Evolutionary conservation across 2,329 filamentous ascomycete genomes (phyloP).

Genomic region (Ophiocordyceps camponoti-rufipedis): DNA sequence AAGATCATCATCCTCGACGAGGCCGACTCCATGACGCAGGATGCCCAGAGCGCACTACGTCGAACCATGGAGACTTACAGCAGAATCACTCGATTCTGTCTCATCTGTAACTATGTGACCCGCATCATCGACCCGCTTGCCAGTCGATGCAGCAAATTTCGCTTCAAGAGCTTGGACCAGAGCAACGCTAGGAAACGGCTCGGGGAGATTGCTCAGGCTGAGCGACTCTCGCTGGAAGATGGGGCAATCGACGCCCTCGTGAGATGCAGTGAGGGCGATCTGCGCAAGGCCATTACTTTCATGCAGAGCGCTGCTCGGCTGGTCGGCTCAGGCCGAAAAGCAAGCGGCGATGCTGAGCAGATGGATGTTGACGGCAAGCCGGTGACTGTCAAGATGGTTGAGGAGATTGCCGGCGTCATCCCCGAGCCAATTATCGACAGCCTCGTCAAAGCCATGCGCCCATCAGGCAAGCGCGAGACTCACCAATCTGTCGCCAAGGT

Average conservation of each 20-base stretch:
- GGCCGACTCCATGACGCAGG: slow-evolving; percentile 97
- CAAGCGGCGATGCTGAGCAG: slow-evolving; percentile 35
- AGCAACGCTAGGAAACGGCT: slow-evolving; percentile 64
- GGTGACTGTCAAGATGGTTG: slow-evolving; percentile 63
- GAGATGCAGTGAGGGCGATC: slow-evolving; percentile 76
- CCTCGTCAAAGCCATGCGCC: slow-evolving; percentile 60
- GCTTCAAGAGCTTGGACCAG: slow-evolving; percentile 91
- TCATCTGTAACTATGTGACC: slow-evolving; percentile 98
- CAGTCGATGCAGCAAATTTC: slow-evolving; percentile 85
- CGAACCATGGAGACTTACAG: slow-evolving; percentile 97
- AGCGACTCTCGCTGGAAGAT: slow-evolving; percentile 57
- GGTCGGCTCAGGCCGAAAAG: slow-evolving; percentile 46
- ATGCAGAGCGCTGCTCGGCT: slow-evolving; percentile 85
- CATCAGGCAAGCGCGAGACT: slow-evolving; percentile 40
- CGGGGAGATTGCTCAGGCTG: slow-evolving; percentile 62
- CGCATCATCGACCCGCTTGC: slow-evolving; percentile 94
- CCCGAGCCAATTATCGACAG: slow-evolving; percentile 53
- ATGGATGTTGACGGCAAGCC: slow-evolving; percentile 41
- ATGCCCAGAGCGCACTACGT: slow-evolving; percentile 81
- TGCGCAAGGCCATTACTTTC: slow-evolving; percentile 92
- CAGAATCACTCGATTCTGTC: slow-evolving; percentile 89
- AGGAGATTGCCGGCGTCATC: slow-evolving; percentile 94
- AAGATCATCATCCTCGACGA: slow-evolving; percentile 98
- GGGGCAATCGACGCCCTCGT: slow-evolving; percentile 75
- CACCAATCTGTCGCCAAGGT: slow-evolving; percentile 63